Base-by-base conservation (phyloP, 2,329 filamentous ascomycete genomes). In the Exophiala sideris region DNA sequence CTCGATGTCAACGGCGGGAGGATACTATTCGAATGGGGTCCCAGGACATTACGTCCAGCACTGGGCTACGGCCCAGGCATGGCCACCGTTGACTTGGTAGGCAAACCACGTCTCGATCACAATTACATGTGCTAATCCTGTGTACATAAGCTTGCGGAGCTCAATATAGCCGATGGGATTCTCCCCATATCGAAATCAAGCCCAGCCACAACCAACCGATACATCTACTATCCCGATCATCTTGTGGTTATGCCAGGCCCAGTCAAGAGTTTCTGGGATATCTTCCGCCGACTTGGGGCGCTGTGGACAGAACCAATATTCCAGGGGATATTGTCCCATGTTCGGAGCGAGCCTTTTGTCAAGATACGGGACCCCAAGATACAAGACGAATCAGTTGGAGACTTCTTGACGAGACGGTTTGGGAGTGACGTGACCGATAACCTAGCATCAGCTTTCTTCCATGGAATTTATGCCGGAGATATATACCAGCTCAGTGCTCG, bases 401-500 rank as follows among this genome's bases (percentile, higher is more conserved):
- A 80, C 1, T 92, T 87, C 66, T 67, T 90, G 6, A 70, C 73
- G 2, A 74, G 83, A 29, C 71, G 82, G 6, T 68, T 85, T 12
- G 76, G 78, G 40, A 73, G 77, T 18, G 69, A 75, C 33, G 60
- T 88, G 5, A 83, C 83, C 11, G 79, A 94, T 62, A 91, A 95
- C 64, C 50, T 96, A 14, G 71, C 84, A 5, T 96, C 90, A 4
- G 90, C 86, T 1, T 67, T 84, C 2, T 71, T 90, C 49, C 94
- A 97, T 70, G 94, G 94, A 39, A 90, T 97, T 54, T 96, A 95
- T 70, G 94, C 91, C 18, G 94, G 94, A 4, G 88, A 96, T 70
- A 83, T 95, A 45, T 84, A 88, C 68, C 80, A 86, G 66, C 76
- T 97, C 47, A 96, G 91, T 70, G 83, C 83, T 45, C 83, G 83